A percentile compares a stretch with the other conserved stretches of the same genome.
Evolutionary conservation across 495 filamentous ascomycete species (phyloP).

Genomic region (Penicillium herquei): DNA sequence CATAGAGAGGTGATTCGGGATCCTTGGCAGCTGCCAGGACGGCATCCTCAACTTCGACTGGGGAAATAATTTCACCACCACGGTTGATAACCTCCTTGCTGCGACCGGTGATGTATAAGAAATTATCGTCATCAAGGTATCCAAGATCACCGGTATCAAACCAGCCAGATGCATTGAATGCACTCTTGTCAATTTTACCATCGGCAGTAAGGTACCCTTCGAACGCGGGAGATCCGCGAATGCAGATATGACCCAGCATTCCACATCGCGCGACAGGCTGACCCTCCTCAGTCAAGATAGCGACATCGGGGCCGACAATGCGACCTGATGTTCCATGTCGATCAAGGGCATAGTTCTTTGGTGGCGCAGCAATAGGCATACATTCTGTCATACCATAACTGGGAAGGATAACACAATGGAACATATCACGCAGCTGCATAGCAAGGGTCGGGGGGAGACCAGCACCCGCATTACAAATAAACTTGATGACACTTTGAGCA

Average conservation of each 20-base stretch:
- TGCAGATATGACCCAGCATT: conserved; percentile 36
- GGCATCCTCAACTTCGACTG: conserved; percentile 78
- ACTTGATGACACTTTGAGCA: conserved; percentile 34
- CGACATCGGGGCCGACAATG: conserved; percentile 39
- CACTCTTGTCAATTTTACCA: conserved; percentile 28
- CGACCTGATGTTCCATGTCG: conserved; percentile 43
- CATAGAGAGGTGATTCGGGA: conserved; percentile 27
- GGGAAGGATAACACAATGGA: conserved; percentile 39
- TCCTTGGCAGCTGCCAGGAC: conserved; percentile 48
- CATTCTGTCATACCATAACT: conserved; percentile 53
- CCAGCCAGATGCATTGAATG: conserved; percentile 40
- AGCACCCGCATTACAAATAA: conserved; percentile 46
- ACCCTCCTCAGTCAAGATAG: conserved; percentile 28
- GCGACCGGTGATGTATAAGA: conserved; percentile 66
- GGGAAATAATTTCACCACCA: conserved; percentile 76
- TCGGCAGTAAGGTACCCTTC: conserved; percentile 39
- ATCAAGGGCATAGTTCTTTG: conserved; percentile 37
- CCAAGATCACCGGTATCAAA: conserved; percentile 52
- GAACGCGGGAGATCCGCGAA: conserved; percentile 45
- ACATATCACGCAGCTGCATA: conserved; percentile 32
- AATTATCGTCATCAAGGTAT: conserved; percentile 54
- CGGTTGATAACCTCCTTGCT: conserved; percentile 80
- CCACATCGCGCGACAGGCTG: conserved; percentile 13
- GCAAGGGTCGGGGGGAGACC: conserved; percentile 42
- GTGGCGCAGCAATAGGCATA: conserved; percentile 44